These are phyloP conservation scores for Sporothrix sp. DNA, from an alignment of 2,329 filamentous ascomycete genomes.

Conservation along the genomic window DNA sequence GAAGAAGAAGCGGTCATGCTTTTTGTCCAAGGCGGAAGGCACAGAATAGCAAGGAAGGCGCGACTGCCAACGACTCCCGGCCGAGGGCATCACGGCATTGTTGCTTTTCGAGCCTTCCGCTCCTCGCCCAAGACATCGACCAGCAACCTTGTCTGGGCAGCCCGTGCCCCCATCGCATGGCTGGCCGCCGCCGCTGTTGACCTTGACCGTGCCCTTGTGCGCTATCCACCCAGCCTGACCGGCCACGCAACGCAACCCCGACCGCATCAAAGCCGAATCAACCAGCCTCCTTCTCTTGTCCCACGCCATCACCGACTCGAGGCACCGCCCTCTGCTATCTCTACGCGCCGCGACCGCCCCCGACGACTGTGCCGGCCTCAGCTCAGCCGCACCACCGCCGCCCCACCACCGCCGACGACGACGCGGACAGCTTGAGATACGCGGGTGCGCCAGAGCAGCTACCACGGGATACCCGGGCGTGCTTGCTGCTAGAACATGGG, in stretches of 20 bases:
- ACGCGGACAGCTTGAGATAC: neutral
- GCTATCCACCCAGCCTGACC: neutral
- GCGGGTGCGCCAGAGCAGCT: neutral
- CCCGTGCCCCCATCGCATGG: neutral
- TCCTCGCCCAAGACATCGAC: neutral
- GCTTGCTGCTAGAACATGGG: constrained; percentile 13
- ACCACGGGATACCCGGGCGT: neutral
- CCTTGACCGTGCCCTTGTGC: neutral
- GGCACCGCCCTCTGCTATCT: too few species aligned
- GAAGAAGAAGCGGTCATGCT: neutral
- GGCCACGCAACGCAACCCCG: neutral
- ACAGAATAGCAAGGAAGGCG: too few species aligned
- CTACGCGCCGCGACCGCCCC: neutral
- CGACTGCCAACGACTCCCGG: too few species aligned
- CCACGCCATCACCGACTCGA: too few species aligned
- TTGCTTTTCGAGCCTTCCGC: neutral
- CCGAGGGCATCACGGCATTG: neutral
- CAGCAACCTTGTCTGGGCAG: neutral
- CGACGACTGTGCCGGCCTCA: too few species aligned
- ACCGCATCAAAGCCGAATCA: neutral
- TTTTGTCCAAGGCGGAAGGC: neutral
- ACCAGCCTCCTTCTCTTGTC: neutral
- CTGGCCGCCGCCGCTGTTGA: constrained; percentile 5
- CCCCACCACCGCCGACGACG: too few species aligned
- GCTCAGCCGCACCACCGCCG: too few species aligned